Conservation (phyloP, 1,139 yeast species). For the Tardiomyces digboiensis region DNA sequence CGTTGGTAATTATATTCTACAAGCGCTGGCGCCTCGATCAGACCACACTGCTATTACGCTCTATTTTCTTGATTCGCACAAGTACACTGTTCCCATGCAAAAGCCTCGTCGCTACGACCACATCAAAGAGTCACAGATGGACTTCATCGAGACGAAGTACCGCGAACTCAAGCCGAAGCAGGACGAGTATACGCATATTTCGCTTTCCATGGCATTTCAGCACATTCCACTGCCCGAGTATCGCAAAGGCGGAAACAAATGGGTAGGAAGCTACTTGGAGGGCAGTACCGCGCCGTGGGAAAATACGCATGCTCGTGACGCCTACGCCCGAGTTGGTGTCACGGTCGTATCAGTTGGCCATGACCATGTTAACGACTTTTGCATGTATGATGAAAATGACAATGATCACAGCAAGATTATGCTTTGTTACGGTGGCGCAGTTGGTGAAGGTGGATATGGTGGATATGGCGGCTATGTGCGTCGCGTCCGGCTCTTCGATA, state of each 20-base stretch:
- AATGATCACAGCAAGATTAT: constrained; percentile 42
- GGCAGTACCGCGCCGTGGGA: constrained; percentile 68
- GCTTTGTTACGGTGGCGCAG: constrained; percentile 92
- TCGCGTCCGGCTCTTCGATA: constrained; percentile 59
- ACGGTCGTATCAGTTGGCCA: constrained; percentile 77
- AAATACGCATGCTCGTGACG: constrained; percentile 33
- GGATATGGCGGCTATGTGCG: constrained; percentile 83
- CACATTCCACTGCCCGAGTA: constrained; percentile 92
- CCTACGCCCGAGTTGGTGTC: constrained; percentile 60
- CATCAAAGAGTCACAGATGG: constrained; percentile 65
- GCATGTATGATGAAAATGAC: constrained; percentile 41
- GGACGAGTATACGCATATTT: constrained; percentile 33
- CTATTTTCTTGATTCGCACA: constrained; percentile 78
- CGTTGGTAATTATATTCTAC: constrained; percentile 64
- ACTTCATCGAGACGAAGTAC: constrained; percentile 42
- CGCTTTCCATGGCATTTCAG: constrained; percentile 78
- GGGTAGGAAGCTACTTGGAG: constrained; percentile 57
- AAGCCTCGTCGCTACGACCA: constrained; percentile 76
- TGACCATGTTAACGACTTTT: constrained; percentile 90
- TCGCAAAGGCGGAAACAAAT: constrained; percentile 33
- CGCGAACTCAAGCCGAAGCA: constrained; percentile 26
- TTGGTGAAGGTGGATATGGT: constrained; percentile 92
- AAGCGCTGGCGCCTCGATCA: constrained; percentile 35
- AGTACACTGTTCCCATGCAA: constrained; percentile 47
- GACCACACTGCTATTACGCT: constrained; percentile 45